These are phyloP conservation scores for Dalbergia cochinchinensis DNA, from an alignment of 306 rosid genomes.

Conservation along the genomic window DNA sequence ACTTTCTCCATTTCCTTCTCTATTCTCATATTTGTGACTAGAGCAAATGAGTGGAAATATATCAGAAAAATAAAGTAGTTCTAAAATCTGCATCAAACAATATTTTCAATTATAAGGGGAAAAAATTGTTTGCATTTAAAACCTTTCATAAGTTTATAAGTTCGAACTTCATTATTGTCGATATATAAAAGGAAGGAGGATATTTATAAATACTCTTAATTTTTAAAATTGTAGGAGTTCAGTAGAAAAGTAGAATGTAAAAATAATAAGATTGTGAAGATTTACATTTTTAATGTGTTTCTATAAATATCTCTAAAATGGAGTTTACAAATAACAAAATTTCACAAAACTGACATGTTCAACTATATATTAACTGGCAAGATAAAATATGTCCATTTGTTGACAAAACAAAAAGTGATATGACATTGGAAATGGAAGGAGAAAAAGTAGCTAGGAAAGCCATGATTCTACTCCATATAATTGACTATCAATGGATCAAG, in stretches of 20 bases:
- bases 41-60: background rate
- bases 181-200: too few species aligned
- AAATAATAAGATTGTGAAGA: too few species aligned
- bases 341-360: background rate
- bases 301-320: too few species aligned
- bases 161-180: background rate
- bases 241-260: too few species aligned
- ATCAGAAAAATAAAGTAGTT: background rate
- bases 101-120: background rate
- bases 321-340: too few species aligned
- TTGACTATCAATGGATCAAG: slow-evolving; percentile 26
- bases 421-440: slow-evolving; percentile 35
- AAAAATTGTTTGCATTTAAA: too few species aligned
- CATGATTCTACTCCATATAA: slow-evolving; percentile 30
- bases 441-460: background rate
- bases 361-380: background rate
- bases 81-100: background rate
- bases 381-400: slow-evolving; percentile 15
- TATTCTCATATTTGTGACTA: background rate
- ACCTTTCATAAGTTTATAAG: too few species aligned
- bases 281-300: too few species aligned
- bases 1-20: slow-evolving; percentile 20
- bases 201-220: too few species aligned
- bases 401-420: slow-evolving; percentile 25
- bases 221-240: too few species aligned